These are phyloP conservation scores for Vitis hybrid DNA, from an alignment of 177 flowering plant genomes.

Conservation along the genomic window DNA sequence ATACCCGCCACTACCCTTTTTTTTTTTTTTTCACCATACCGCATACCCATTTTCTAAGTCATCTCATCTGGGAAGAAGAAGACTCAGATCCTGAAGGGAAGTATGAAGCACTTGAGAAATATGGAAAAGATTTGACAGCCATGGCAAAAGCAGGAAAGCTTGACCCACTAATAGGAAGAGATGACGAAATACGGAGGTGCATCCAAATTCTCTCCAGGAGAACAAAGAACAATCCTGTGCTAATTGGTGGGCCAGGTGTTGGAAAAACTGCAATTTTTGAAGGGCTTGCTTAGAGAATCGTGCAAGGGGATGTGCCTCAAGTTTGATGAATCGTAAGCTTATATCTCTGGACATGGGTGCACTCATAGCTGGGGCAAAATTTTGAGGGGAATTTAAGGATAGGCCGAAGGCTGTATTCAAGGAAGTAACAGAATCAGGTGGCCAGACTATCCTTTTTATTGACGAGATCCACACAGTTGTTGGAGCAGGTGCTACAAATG, in stretches of 20 bases:
- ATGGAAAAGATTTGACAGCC: slow-evolving; percentile 95
- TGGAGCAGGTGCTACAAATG: slow-evolving; percentile 97
- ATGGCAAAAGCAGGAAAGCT: slow-evolving; percentile 96
- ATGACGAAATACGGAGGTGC: slow-evolving; percentile 96
- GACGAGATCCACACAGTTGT: slow-evolving; percentile 99
- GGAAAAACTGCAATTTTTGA: slow-evolving; percentile 99
- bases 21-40: too few species aligned
- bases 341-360: slow-evolving; percentile 99
- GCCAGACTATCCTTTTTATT: slow-evolving; percentile 87
- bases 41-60: too few species aligned
- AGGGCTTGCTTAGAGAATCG: slow-evolving; percentile 99
- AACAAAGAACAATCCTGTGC: slow-evolving; percentile 96
- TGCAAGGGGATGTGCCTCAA: slow-evolving; percentile 97
- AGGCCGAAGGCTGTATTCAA: slow-evolving; percentile 92
- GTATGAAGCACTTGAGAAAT: slow-evolving; percentile 89
- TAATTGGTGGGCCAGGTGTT: slow-evolving; percentile 99
- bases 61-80: too few species aligned
- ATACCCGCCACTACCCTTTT: too few species aligned
- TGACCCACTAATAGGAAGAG: slow-evolving; percentile 98
- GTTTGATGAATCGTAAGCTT: slow-evolving; percentile 91
- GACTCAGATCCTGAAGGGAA: slow-evolving; percentile 99
- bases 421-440: slow-evolving; percentile 95
- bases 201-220: slow-evolving; percentile 98
- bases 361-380: slow-evolving; percentile 97
- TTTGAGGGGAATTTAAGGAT: slow-evolving; percentile 96